Base-by-base conservation (phyloP, 2,329 filamentous ascomycete species). In the Fusarium irregulare region DNA sequence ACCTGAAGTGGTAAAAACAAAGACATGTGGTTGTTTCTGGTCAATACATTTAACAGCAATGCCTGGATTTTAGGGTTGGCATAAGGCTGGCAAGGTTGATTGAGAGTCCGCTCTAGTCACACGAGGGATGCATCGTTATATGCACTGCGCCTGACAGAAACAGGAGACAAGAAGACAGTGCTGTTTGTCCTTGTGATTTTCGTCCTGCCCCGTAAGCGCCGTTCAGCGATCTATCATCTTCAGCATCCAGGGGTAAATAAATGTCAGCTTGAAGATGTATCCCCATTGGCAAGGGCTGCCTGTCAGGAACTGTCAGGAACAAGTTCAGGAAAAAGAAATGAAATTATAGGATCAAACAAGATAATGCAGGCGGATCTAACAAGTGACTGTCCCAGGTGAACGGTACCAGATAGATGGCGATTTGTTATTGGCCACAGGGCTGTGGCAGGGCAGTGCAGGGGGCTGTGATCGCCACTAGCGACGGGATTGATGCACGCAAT, bases 11-110 rank as follows among this genome's bases (percentile, higher is more conserved):
- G 20, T 42, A 41, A 44, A 44, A 20, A 34, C 5, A 63, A 46
- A 18, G 3, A 30, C 13, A 48, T 25, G 34, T 44, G 46, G 12
- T n/a, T 44, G 10, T n/a, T n/a, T 7, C 21, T 21, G 11, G 9
- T 21, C 27, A 13, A 56, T 56, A 44, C 28, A 48, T 23, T 44
- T 56, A 18, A 7, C 14, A 32, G 44, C 28, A 56, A 42, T 25
- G 47, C 48, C 28, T 23, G 21, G 18, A 41, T 8, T 12, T 14
- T 23, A 12, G 16, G 16, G 23, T 14, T 11, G 7, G 16, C 12
- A 14, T 11, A 41, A 64, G 60, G 23, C 18, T 11, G 7, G n/a
- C n/a, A 41, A 64, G 60, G 58, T 63, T 56, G 48, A 63, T 37
- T 13, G 8, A 13, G 28, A 40, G 60, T 7, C 23, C 23, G 47